phyloP scores from a whole-genome alignment of 495 filamentous ascomycete species.

The Bombardia bombarda region DNA sequence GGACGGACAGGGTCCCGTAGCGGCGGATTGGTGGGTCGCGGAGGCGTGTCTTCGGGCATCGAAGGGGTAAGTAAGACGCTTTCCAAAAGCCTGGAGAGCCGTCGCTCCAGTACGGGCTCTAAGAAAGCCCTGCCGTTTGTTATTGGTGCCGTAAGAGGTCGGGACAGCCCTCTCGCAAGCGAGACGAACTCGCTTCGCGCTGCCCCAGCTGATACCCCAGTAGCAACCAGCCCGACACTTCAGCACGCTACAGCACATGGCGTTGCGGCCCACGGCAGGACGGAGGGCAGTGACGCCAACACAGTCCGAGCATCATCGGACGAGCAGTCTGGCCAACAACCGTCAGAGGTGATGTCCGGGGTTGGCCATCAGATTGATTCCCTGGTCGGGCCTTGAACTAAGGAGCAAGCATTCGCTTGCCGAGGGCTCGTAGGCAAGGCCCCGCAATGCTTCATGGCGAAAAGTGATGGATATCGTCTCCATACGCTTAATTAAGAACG shows the following conservation, averaged over 20 bases:
- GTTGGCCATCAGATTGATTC: constrained; percentile 27
- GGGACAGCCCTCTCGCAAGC: constrained; percentile 37
- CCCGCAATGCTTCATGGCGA: constrained; percentile 9
- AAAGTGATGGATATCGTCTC: no score
- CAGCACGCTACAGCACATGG: constrained; percentile 8
- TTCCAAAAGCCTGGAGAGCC: constrained; percentile 79
- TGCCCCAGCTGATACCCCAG: constrained; percentile 28
- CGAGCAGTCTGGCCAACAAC: constrained; percentile 7
- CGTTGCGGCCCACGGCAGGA: not conserved
- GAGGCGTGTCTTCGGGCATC: constrained; percentile 41
- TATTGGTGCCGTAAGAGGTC: constrained; percentile 27
- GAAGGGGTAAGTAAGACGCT: constrained; percentile 69
- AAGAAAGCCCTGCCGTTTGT: constrained; percentile 54
- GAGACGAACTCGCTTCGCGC: constrained; percentile 43
- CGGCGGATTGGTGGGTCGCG: constrained; percentile 31
- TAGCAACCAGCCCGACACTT: constrained; percentile 28
- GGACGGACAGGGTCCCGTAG: constrained; percentile 47
- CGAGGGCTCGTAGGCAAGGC: constrained; percentile 15
- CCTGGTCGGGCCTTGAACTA: constrained; percentile 21
- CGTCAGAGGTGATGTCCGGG: constrained; percentile 15
- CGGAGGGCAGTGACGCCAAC: not conserved
- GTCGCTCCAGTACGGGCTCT: constrained; percentile 75
- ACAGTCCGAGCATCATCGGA: not conserved
- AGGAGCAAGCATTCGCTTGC: constrained; percentile 2
- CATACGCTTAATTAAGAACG: no score